These are phyloP conservation scores for Carex scoparia DNA, from an alignment of 176 grass and related monocot species.

Conservation along the genomic window DNA sequence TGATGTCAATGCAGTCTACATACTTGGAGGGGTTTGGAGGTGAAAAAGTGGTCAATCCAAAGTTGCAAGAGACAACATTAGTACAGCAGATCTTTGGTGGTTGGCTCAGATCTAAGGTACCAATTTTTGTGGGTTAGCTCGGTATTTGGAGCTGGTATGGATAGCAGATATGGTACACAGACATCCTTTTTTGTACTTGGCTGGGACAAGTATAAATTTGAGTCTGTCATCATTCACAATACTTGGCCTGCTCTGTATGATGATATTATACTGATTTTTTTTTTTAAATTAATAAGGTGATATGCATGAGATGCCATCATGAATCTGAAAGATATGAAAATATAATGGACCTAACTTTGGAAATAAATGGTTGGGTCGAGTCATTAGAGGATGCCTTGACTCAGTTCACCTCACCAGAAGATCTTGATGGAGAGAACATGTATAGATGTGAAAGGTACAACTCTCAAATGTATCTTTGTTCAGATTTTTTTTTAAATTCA, in stretches of 20 bases:
- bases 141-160: not conserved
- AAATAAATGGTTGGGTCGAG: conserved; percentile 98
- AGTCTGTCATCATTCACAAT: not conserved
- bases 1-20: conserved; percentile 93
- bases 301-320: conserved; percentile 89
- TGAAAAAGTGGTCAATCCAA: conserved; percentile 77
- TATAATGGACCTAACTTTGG: conserved; percentile 99
- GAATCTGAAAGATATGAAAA: conserved; percentile 97
- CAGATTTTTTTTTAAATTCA: conserved; percentile 2
- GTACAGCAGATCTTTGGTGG: conserved; percentile 99
- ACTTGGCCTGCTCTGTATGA: not conserved
- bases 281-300: conserved; percentile 54
- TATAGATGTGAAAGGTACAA: conserved; percentile 96
- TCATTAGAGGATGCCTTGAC: conserved; percentile 97
- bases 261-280: conserved; percentile 35
- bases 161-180: not conserved
- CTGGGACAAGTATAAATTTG: not conserved
- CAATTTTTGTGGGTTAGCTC: not conserved
- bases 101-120: conserved; percentile 95
- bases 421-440: conserved; percentile 99
- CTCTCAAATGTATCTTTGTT: conserved; percentile 3
- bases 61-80: conserved; percentile 89
- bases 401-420: conserved; percentile 96
- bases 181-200: not conserved
- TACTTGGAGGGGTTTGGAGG: conserved; percentile 86